Evolutionary conservation across 164 flowering plant species (phyloP).

Genomic region (Santalum album): DNA sequence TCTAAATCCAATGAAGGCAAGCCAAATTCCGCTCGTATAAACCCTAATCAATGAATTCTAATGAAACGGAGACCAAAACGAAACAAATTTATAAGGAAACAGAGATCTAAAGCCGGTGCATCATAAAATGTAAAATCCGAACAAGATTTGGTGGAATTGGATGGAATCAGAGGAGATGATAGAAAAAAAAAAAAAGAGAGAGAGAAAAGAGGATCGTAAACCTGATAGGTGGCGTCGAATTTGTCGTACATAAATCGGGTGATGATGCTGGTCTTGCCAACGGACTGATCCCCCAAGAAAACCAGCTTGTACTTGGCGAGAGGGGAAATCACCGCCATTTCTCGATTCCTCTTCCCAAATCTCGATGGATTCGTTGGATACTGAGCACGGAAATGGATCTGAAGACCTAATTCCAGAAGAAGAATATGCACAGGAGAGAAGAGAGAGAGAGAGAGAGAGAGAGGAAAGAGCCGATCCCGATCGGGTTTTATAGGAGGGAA

Average conservation of each 20-base stretch:
- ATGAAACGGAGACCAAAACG: too few relatives aligned
- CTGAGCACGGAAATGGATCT: constrained; percentile 8
- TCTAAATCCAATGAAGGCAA: too few relatives aligned
- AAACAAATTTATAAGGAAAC: too few relatives aligned
- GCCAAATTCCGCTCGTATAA: too few relatives aligned
- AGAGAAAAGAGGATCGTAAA: constrained; percentile 5
- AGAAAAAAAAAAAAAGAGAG: not conserved
- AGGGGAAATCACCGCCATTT: constrained; percentile 71
- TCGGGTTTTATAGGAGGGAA: not conserved
- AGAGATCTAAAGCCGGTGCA: not conserved
- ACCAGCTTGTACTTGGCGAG: constrained; percentile 79
- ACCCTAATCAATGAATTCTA: too few relatives aligned
- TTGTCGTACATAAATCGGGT: constrained; percentile 90
- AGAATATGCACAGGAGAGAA: not conserved
- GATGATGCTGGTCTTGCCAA: constrained; percentile 84
- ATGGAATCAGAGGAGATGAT: too few relatives aligned
- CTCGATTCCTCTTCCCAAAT: too few relatives aligned
- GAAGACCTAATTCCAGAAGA: constrained; percentile 11
- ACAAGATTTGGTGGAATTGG: not conserved
- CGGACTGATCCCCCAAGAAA: constrained; percentile 81
- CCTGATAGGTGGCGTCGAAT: constrained; percentile 84
- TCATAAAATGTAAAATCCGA: too few relatives aligned
- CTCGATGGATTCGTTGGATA: not conserved
- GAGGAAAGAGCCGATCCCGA: not conserved
- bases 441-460: not conserved